Evolutionary conservation across 805 yeast species (phyloP).

Genomic region (Hanseniaspora nectarophila): DNA sequence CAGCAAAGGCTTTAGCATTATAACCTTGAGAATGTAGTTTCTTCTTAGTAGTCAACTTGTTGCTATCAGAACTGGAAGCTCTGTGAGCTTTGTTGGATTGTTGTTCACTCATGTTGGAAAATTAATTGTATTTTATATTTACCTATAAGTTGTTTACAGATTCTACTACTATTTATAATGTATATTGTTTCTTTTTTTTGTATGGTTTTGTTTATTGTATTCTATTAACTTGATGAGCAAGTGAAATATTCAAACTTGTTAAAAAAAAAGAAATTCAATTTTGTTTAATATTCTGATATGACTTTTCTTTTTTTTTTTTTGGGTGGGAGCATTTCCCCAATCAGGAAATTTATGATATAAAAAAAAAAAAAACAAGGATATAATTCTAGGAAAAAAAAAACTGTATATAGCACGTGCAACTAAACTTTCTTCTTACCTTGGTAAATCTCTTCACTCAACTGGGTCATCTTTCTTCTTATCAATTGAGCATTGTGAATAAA

Average conservation of each 20-base stretch:
- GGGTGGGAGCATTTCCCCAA: no score
- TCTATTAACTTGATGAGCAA: no score
- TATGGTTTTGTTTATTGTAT: no score
- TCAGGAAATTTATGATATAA: not conserved
- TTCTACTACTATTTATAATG: not conserved
- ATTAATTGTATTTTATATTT: not conserved
- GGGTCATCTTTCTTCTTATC: constrained; percentile 28
- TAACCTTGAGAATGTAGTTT: constrained; percentile 79
- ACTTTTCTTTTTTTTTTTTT: not conserved
- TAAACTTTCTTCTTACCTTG: constrained; percentile 29
- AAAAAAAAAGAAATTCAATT: no score
- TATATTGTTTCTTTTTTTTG: not conserved
- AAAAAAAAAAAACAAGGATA: constrained; percentile 21
- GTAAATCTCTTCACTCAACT: constrained; percentile 28
- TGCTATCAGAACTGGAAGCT: constrained; percentile 10
- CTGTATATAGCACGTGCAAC: constrained; percentile 36
- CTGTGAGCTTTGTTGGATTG: constrained; percentile 13
- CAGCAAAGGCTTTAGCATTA: constrained; percentile 75
- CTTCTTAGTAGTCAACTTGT: constrained; percentile 53
- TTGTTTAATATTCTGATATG: no score
- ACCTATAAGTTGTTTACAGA: no score
- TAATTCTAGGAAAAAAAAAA: constrained; percentile 69
- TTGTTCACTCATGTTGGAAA: constrained; percentile 12
- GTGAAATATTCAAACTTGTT: no score
- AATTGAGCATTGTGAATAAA: constrained; percentile 50